Evolutionary conservation across 2,329 filamentous ascomycete genomes (phyloP), one percentile per base, ranked within the genome.

Genomic region (Pleurostoma richardsiae): DNA sequence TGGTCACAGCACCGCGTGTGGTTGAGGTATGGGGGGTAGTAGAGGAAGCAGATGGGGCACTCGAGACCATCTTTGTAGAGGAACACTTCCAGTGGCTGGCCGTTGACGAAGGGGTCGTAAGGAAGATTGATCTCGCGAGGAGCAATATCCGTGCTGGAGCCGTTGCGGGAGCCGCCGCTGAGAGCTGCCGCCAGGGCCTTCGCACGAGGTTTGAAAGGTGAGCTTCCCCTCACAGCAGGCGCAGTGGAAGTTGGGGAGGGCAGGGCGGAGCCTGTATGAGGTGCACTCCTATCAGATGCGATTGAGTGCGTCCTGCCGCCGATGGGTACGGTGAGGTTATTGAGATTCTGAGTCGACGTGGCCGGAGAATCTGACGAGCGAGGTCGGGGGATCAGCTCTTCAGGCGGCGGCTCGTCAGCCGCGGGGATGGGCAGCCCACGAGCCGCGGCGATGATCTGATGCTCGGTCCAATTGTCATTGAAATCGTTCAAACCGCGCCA

Each of bases 41-140:
- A 95, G 45, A 97, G 74, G 63, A 97, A 96, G 71, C 94, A 99
- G 52, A 99, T 96, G 4, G 94, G 92, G 59, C 94, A 99, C 63
- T 99, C 94, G 5, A 74, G 71, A 4, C 90, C 86, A 55, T 95
- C 83, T 64, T 96, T 96, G 74, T 99, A 99, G 2, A 99, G 72
- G 54, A 89, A 92, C 1, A 91, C 92, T 66, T 97, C 94, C 41
- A 97, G 76, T 1, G 88, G 87, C 56, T 96, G 90, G n/a, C 94
- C 92, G 56, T 97, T 96, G 40, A 97, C 88, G 57, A 87, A 92
- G 0, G 88, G 88, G 55, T 96, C 90, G 50, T 83, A 77, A 0
- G 90, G 86, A 3, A 96, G 72, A 49, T 83, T 74, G n/a, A 91
- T 71, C 67, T 96, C 92, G 53, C 86, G 85, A 1, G 88, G 88